Conservation (phyloP, 306 rosid genomes). For the Cyclanthera cordifolia region DNA sequence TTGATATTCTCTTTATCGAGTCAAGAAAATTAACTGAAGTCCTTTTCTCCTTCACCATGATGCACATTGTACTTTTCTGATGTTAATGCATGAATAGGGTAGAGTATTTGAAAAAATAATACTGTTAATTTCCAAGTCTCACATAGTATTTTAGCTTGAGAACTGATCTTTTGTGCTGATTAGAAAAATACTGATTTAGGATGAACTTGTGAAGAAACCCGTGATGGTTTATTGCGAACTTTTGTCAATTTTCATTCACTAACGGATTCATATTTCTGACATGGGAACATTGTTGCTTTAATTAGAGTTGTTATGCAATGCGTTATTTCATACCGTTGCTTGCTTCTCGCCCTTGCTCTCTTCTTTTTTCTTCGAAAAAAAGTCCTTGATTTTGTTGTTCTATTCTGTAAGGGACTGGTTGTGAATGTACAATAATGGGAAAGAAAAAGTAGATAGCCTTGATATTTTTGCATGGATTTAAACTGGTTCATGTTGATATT, state of each 20-base stretch:
- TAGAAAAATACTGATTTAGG: not conserved
- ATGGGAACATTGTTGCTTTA: not conserved
- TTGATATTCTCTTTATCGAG: not conserved
- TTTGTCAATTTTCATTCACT: constrained; percentile 1
- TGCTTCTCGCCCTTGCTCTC: not conserved
- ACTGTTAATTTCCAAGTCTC: not conserved
- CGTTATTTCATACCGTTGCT: not conserved
- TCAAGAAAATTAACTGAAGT: not conserved
- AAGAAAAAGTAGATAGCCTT: not conserved
- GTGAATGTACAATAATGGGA: not conserved
- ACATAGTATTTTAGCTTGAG: not conserved
- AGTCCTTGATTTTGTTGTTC: not conserved
- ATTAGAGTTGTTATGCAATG: not conserved
- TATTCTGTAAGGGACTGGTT: not conserved
- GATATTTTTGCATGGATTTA: not conserved
- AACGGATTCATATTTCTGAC: not conserved
- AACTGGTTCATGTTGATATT: constrained; percentile 12
- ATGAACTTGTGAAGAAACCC: not conserved
- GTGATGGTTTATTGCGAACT: not conserved
- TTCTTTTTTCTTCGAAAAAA: too few species aligned
- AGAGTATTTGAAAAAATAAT: not conserved
- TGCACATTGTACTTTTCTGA: not conserved
- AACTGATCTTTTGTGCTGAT: not conserved
- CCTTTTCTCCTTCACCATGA: not conserved
- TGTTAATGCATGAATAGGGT: not conserved